Conservation (phyloP, 768 basidiomycete genomes). For the Tricholoma saponaceum region DNA sequence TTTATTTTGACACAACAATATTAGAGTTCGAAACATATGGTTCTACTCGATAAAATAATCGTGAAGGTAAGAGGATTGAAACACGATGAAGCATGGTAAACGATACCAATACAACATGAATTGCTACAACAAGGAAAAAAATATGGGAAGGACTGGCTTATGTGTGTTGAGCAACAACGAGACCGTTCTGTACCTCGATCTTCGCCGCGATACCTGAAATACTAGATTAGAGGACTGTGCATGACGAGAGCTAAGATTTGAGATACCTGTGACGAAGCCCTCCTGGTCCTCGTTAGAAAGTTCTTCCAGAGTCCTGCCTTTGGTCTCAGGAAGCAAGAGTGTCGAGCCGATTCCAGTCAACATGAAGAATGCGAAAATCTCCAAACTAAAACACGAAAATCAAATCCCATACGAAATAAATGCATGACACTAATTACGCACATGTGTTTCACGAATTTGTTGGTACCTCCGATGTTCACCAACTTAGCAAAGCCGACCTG, state of each 20-base stretch:
- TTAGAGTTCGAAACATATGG: neutral
- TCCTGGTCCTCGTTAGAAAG: constrained; percentile 71
- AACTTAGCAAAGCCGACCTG: constrained; percentile 74
- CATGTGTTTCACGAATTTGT: constrained; percentile 65
- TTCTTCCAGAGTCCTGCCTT: constrained; percentile 58
- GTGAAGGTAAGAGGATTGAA: neutral
- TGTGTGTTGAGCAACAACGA: neutral
- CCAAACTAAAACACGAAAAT: constrained; percentile 39
- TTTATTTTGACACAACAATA: neutral
- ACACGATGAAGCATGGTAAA: neutral
- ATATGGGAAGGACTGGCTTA: neutral
- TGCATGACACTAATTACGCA: constrained; percentile 29
- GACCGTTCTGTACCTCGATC: neutral
- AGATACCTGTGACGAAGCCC: constrained; percentile 43
- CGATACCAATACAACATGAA: neutral
- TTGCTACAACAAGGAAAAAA: neutral
- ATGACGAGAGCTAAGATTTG: neutral
- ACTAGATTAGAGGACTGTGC: too few relatives aligned
- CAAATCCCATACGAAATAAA: neutral
- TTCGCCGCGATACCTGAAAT: neutral
- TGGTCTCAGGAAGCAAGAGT: constrained; percentile 78
- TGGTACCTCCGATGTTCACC: constrained; percentile 63
- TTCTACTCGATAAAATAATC: neutral
- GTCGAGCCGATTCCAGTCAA: constrained; percentile 81
- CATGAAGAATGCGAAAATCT: constrained; percentile 87